Conservation (phyloP, 352 stramenopile genomes). For the Globisporangium middletonii region DNA sequence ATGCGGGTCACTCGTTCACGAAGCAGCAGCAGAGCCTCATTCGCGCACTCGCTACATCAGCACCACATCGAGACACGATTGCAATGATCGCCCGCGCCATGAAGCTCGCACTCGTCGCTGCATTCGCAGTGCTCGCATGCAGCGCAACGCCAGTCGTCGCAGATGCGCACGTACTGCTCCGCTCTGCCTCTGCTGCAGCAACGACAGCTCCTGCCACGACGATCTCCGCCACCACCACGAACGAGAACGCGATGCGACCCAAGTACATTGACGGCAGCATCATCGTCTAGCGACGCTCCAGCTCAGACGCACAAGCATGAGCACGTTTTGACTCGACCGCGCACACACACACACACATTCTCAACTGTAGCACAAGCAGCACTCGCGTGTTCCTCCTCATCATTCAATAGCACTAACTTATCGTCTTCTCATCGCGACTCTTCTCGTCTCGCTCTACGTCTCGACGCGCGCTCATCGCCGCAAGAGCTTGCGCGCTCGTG, state of each 20-base stretch:
- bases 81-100: not conserved
- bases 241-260: not conserved
- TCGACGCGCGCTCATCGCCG: not conserved
- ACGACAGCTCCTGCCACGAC: not conserved
- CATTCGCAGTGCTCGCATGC: not conserved
- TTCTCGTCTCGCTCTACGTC: not conserved
- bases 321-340: too few species aligned
- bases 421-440: not conserved
- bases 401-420: too few species aligned
- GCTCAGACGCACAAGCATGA: not conserved
- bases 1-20: too few species aligned
- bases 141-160: not conserved
- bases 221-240: not conserved
- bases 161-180: not conserved
- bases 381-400: not conserved
- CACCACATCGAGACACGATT: not conserved
- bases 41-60: not conserved
- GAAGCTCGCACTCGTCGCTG: not conserved
- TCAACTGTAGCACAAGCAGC: not conserved
- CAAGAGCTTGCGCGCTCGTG: constrained; percentile 7
- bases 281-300: not conserved
- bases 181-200: too few species aligned
- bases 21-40: not conserved
- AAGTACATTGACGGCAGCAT: not conserved
- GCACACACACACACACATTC: too few species aligned